These are phyloP conservation scores for Globisporangium abappressorium DNA, from an alignment of 352 stramenopile species.

Conservation along the genomic window DNA sequence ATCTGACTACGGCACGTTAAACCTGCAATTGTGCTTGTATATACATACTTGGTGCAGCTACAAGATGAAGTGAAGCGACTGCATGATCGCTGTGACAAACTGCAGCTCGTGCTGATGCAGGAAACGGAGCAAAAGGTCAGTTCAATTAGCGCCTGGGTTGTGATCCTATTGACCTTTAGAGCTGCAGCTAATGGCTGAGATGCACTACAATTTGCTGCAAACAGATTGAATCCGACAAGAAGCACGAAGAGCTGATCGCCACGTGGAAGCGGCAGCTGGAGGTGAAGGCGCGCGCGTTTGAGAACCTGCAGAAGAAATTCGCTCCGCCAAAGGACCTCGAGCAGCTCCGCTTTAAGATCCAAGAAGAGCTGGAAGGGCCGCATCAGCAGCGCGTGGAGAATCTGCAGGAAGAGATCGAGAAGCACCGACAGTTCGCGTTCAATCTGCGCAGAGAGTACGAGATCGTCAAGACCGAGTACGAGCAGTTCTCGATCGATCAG, in stretches of 20 bases:
- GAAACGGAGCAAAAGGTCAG: constrained; percentile 77
- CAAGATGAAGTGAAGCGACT: constrained; percentile 61
- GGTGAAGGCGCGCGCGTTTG: constrained; percentile 75
- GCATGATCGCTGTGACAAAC: constrained; percentile 77
- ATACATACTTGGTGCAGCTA: constrained; percentile 31
- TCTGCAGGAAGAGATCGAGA: constrained; percentile 72
- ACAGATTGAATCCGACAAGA: constrained; percentile 68
- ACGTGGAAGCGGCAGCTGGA: constrained; percentile 88
- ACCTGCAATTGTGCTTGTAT: neutral
- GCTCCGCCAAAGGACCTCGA: constrained; percentile 78
- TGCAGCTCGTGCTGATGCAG: constrained; percentile 74
- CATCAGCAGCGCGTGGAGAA: constrained; percentile 62
- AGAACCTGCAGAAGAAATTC: constrained; percentile 80
- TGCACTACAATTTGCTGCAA: neutral
- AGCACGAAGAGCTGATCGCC: constrained; percentile 75
- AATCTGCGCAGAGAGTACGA: constrained; percentile 71
- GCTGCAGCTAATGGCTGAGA: neutral
- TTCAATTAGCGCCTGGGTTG: neutral
- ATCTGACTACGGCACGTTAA: neutral
- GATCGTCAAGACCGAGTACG: constrained; percentile 82
- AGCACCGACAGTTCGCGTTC: constrained; percentile 63
- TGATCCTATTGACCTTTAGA: neutral
- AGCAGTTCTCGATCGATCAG: constrained; percentile 78
- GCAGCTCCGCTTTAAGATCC: constrained; percentile 78
- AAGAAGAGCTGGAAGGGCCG: constrained; percentile 76